phyloP scores from a whole-genome alignment of 768 basidiomycete genomes.

The Amanita exitialis region DNA sequence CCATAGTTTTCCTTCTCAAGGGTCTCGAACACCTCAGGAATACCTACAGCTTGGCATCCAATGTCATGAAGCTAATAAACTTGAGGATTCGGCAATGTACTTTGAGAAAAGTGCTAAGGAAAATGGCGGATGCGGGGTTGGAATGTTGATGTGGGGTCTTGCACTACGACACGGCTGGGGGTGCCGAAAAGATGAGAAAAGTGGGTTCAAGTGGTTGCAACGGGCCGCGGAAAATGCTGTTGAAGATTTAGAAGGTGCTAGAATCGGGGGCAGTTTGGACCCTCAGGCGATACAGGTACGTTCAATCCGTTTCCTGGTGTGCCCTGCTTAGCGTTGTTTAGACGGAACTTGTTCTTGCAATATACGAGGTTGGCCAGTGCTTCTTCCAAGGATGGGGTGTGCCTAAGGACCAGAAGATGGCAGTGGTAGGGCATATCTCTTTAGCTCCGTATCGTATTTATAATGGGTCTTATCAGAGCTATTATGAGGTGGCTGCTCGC shows the following conservation, averaged over 20 bases:
- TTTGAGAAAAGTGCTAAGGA: conserved; percentile 72
- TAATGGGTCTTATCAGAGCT: conserved; percentile 39
- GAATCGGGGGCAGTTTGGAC: conserved; percentile 37
- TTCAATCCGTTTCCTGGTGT: not conserved
- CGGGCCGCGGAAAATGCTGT: conserved; percentile 78
- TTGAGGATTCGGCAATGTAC: conserved; percentile 56
- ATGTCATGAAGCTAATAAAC: conserved; percentile 65
- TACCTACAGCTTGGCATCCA: conserved; percentile 70
- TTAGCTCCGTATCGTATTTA: not conserved
- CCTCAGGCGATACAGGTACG: conserved; percentile 43
- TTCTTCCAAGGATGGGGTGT: conserved; percentile 94
- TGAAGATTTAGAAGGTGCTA: conserved; percentile 58
- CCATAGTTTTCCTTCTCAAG: conserved; percentile 9
- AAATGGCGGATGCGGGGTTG: conserved; percentile 74
- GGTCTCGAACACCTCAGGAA: conserved; percentile 41
- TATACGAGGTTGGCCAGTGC: conserved; percentile 89
- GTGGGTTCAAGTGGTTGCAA: conserved; percentile 75
- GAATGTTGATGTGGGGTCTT: conserved; percentile 91
- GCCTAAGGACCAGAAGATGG: conserved; percentile 82
- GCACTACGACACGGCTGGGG: conserved; percentile 87
- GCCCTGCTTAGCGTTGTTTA: conserved; percentile 16
- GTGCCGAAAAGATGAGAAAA: conserved; percentile 64
- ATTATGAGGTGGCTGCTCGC: conserved; percentile 74
- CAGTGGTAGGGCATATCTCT: conserved; percentile 43
- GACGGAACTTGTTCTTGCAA: conserved; percentile 78